Evolutionary conservation across 1,139 yeast genomes (phyloP).

Genomic region (Zygosaccharomyces pseudobailii): DNA sequence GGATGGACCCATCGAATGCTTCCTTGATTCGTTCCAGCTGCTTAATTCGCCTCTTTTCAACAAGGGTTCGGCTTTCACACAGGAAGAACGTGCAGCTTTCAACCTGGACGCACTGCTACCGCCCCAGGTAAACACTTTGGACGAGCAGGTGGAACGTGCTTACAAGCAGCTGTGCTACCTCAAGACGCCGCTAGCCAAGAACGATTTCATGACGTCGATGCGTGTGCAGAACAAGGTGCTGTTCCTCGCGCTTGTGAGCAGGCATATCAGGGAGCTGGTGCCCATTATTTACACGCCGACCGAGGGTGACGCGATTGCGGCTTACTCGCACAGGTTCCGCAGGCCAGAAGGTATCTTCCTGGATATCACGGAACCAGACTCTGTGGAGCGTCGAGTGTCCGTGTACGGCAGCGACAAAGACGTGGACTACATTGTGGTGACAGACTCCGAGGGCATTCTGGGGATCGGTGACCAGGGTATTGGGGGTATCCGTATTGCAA

Average conservation of each 20-base stretch:
- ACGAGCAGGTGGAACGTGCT: constrained; percentile 88
- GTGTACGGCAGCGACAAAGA: constrained; percentile 86
- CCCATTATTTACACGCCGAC: constrained; percentile 96
- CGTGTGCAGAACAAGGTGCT: constrained; percentile 88
- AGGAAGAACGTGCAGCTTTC: constrained; percentile 77
- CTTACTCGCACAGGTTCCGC: constrained; percentile 85
- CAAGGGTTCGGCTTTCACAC: constrained; percentile 89
- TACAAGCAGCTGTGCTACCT: constrained; percentile 74
- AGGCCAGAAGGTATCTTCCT: constrained; percentile 95
- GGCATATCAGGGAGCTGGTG: constrained; percentile 84
- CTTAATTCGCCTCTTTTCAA: constrained; percentile 81
- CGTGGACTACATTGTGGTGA: constrained; percentile 87
- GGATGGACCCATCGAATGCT: constrained; percentile 80
- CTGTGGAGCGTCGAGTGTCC: constrained; percentile 61
- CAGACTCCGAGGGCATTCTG: constrained; percentile 92
- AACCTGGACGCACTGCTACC: constrained; percentile 85
- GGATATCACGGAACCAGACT: constrained; percentile 74
- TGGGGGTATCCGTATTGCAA: constrained; percentile 89
- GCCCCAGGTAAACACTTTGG: constrained; percentile 70
- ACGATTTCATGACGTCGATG: constrained; percentile 88
- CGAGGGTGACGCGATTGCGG: constrained; percentile 94
- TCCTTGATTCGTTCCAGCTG: constrained; percentile 62
- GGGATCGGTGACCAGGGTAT: constrained; percentile 99
- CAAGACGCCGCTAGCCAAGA: constrained; percentile 83
- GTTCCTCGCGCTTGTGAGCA: constrained; percentile 79